Conservation (phyloP, 768 basidiomycete genomes). For the Rhizopogon salebrosus region DNA sequence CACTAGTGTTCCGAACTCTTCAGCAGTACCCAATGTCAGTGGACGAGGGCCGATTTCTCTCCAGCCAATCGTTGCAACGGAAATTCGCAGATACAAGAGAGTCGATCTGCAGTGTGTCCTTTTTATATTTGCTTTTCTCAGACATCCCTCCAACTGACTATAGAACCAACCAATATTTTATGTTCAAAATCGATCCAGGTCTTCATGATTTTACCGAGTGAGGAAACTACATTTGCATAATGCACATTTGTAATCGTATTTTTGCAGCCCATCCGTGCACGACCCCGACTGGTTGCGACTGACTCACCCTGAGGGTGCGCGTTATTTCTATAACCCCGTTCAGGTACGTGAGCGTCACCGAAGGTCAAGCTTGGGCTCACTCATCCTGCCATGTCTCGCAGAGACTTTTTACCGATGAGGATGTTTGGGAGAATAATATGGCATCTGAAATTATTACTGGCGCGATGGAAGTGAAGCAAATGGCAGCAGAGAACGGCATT, state of each 20-base stretch:
- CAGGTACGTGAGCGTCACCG: constrained; percentile 26
- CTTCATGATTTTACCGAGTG: background rate
- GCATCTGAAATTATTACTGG: background rate
- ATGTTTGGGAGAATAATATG: background rate
- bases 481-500: background rate
- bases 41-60: background rate
- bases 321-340: constrained; percentile 42
- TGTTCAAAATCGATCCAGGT: background rate
- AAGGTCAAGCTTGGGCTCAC: background rate
- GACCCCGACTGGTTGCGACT: background rate
- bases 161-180: background rate
- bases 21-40: background rate
- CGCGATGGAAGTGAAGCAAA: background rate
- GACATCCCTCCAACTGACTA: background rate
- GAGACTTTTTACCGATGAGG: constrained; percentile 37
- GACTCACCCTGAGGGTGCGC: constrained; percentile 50
- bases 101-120: background rate
- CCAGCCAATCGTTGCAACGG: background rate
- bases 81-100: background rate
- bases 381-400: constrained; percentile 10
- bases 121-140: background rate
- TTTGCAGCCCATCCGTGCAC: background rate
- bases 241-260: background rate
- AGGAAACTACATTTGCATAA: background rate
- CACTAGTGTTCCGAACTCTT: background rate